Conservation (phyloP, 164 flowering plant species). For the Chimonanthus praecox region DNA sequence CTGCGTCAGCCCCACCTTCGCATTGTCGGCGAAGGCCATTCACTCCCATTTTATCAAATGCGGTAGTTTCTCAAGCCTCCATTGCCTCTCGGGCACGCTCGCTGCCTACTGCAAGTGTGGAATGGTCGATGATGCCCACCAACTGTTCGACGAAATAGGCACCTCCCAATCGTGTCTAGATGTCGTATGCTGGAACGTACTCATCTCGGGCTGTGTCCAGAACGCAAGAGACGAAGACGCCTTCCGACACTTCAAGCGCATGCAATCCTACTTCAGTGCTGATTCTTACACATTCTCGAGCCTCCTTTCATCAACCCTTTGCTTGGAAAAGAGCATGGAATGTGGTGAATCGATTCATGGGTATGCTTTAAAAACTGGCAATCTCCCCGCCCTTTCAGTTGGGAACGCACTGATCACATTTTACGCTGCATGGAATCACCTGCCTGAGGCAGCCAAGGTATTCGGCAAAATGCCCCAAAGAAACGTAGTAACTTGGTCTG, state of each 20-base stretch:
- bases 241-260: conserved; percentile 15
- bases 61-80: conserved; percentile 14
- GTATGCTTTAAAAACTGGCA: conserved; percentile 17
- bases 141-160: conserved; percentile 19
- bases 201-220: conserved; percentile 16
- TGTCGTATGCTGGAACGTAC: conserved; percentile 17
- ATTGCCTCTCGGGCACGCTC: conserved; percentile 5
- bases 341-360: conserved; percentile 22
- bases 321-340: conserved; percentile 6
- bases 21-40: neutral
- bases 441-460: conserved; percentile 12
- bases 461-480: conserved; percentile 11
- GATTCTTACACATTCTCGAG: conserved; percentile 23
- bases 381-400: conserved; percentile 13
- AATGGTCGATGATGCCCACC: conserved; percentile 9
- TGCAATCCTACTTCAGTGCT: conserved; percentile 9
- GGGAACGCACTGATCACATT: conserved; percentile 19
- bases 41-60: conserved; percentile 14
- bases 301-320: conserved; percentile 15
- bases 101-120: conserved; percentile 11
- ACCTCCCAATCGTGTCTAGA: neutral
- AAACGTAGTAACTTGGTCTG: conserved; percentile 27
- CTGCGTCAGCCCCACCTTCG: conserved; percentile 1
- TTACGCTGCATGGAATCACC: conserved; percentile 10
- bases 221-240: conserved; percentile 16